A percentile compares a stretch with the other conserved stretches of the same genome.
Evolutionary conservation across 1,284 basidiomycete species (phyloP).

Genomic region (Ganoderma multipileum): DNA sequence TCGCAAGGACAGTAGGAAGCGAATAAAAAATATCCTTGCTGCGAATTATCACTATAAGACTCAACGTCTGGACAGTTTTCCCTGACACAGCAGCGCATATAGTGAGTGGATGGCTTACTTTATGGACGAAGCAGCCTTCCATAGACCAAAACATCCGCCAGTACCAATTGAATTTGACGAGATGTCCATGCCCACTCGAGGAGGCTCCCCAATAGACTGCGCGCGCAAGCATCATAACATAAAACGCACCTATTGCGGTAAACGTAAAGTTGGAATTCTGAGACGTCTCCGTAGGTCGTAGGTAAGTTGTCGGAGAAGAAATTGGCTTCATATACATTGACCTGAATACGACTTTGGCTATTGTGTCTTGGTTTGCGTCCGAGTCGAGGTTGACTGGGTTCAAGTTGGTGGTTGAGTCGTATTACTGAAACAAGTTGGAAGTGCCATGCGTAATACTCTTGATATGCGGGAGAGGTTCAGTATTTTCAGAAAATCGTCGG

Average conservation of each 20-base stretch:
- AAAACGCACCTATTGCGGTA: background rate
- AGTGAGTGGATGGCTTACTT: background rate
- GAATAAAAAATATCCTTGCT: background rate
- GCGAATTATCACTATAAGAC: background rate
- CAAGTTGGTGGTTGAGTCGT: background rate
- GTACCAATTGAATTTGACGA: background rate
- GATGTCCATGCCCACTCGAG: background rate
- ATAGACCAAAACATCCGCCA: background rate
- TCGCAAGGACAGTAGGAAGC: background rate
- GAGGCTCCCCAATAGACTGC: background rate
- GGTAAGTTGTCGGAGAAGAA: too few species aligned
- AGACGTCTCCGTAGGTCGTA: background rate
- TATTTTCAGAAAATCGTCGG: too few species aligned
- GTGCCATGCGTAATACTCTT: background rate
- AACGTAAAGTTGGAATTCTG: too few species aligned
- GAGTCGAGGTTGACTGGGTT: background rate
- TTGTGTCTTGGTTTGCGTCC: background rate
- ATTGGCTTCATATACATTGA: too few species aligned
- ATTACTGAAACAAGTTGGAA: background rate
- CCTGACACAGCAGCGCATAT: background rate
- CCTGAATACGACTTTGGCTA: background rate
- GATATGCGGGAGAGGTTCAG: too few species aligned
- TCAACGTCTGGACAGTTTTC: background rate
- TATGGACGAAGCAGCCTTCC: background rate
- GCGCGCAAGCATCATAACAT: background rate